Percentiles rank a stretch among this genome's conserved stretches.
phyloP scores from a whole-genome alignment of 805 yeast genomes.

The Saturnispora diversa region DNA sequence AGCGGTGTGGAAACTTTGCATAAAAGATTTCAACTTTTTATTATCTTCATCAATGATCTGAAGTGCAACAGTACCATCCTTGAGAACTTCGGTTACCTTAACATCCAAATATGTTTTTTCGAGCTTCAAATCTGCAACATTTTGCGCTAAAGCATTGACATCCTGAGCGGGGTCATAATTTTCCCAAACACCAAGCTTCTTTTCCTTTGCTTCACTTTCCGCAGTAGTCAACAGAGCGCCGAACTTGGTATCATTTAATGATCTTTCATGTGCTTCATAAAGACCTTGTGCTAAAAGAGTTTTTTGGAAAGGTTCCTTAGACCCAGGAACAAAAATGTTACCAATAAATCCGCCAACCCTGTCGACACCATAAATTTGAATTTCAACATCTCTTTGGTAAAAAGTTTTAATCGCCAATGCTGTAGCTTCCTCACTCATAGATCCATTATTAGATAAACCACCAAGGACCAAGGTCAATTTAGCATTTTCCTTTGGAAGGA shows the following conservation, averaged over 20 bases:
- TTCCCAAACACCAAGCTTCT: conserved; percentile 60
- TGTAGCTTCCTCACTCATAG: conserved; percentile 38
- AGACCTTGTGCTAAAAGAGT: conserved; percentile 54
- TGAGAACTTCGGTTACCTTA: conserved; percentile 42
- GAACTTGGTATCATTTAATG: conserved; percentile 50
- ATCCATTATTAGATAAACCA: conserved; percentile 48
- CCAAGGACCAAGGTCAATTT: conserved; percentile 66
- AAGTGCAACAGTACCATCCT: conserved; percentile 37
- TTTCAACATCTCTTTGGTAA: conserved; percentile 65
- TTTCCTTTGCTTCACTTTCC: conserved; percentile 50
- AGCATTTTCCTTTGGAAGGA: conserved; percentile 63
- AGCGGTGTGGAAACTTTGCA: conserved; percentile 37
- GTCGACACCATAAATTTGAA: conserved; percentile 63
- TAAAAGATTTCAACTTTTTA: conserved; percentile 36
- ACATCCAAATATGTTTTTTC: conserved; percentile 40
- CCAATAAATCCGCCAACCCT: conserved; percentile 79
- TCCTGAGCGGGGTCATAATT: conserved; percentile 41
- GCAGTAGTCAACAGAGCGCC: conserved; percentile 49
- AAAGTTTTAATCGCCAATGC: conserved; percentile 45
- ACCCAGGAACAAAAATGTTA: conserved; percentile 46
- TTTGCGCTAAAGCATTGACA: conserved; percentile 19
- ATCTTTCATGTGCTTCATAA: conserved; percentile 55
- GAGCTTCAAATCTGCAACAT: conserved; percentile 22
- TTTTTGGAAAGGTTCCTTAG: conserved; percentile 48
- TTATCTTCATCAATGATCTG: conserved; percentile 36